Base-by-base conservation (phyloP, 2,329 filamentous ascomycete genomes). In the Cordyceps cateniannulata region DNA sequence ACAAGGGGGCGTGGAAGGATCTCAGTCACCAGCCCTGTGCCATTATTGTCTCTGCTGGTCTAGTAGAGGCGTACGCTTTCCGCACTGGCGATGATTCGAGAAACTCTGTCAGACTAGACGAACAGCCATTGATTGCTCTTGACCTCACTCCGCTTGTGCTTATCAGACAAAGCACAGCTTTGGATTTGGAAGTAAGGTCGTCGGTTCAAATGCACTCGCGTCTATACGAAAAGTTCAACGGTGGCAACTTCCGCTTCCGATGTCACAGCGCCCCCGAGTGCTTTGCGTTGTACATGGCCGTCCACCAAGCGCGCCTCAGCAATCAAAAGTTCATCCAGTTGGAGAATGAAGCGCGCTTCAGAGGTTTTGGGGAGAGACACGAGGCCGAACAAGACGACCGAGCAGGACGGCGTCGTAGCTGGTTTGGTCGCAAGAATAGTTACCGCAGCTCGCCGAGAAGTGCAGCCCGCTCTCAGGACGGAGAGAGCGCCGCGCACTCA, bases 151-250 rank as follows among this genome's bases (percentile, higher is more conserved):
- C 95, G 0, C 79, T 96, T 42, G 93, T 98, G 8, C 89, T 93
- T 66, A 86, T 98, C 63, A 86, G 93, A 64, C 89, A 93, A 69
- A 95, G 93, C 68, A 99, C 92, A 24, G 90, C 90, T 3, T 84
- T 99, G 35, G 95, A 99, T 71, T 90, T 99, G 59, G 95, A 96
- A 65, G 91, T 99, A 65, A 89, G 92, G 54, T 97, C 93, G 7
- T 91, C 91, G 1, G 89, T 93, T 27, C 89, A 89, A 48, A 73
- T 80, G 24, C 80, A 89, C 64, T 92, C 89, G 5, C 84, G 85
- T 67, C 82, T 96, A 61, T 83, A 80, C 62, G 82, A 77, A 76
- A 69, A 69, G 16, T 82, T 87, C 55, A 87, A 86, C 16, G 81
- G 81, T 35, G 80, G 77, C 67, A 95, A 96, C 71, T 90, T 96